Evolutionary conservation across 2,329 filamentous ascomycete species (phyloP).

Genomic region (Ascochyta rabiei): DNA sequence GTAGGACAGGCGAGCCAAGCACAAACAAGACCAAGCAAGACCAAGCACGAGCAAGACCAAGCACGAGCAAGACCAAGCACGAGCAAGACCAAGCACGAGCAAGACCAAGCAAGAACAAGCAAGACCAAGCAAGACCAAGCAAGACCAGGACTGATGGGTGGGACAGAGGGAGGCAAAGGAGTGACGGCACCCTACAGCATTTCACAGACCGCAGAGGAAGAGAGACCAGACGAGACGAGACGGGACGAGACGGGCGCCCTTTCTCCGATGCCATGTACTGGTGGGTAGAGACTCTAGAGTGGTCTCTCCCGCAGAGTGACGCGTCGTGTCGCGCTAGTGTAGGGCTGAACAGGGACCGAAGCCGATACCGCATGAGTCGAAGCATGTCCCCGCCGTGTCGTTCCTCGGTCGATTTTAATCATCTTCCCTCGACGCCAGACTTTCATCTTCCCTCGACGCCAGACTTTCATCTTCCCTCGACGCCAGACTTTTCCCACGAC

Average conservation of each 20-base stretch:
- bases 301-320: slow-evolving; percentile 7
- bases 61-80: not conserved
- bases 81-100: not conserved
- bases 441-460: too few species aligned
- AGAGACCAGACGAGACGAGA: too few species aligned
- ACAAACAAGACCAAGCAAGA: not conserved
- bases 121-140: not conserved
- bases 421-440: too few species aligned
- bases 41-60: not conserved
- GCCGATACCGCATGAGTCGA: slow-evolving; percentile 44
- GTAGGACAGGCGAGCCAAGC: not conserved
- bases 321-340: slow-evolving; percentile 23
- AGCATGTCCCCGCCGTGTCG: slow-evolving; percentile 29
- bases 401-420: slow-evolving; percentile 5
- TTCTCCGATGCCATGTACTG: too few species aligned
- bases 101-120: not conserved
- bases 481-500: slow-evolving; percentile 8
- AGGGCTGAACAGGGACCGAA: slow-evolving; percentile 30
- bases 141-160: not conserved
- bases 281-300: too few species aligned
- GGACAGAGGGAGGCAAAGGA: slow-evolving; percentile 6
- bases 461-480: not conserved
- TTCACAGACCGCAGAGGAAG: not conserved
- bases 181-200: slow-evolving; percentile 9
- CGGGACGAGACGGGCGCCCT: too few species aligned